Percentiles rank a stretch among this genome's conserved stretches.
Conservation (phyloP, 2,329 filamentous ascomycete genomes). For the Polychaeton citri region DNA sequence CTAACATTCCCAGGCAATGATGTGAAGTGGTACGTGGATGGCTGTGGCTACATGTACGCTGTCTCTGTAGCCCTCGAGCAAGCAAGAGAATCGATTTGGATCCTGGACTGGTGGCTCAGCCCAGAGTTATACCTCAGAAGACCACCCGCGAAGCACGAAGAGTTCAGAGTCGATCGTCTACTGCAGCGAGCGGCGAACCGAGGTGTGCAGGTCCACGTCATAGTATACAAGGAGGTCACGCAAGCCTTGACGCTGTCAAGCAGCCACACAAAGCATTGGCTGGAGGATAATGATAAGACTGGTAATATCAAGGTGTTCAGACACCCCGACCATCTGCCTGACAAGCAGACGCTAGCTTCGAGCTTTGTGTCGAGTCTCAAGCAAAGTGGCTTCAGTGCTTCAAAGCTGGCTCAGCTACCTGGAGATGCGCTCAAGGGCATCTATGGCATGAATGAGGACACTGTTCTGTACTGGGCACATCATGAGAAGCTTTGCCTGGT, state of each 20-base stretch:
- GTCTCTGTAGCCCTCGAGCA: constrained; percentile 67
- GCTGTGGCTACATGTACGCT: constrained; percentile 73
- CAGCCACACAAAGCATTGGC: constrained; percentile 63
- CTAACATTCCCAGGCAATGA: constrained; percentile 32
- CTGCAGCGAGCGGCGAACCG: constrained; percentile 69
- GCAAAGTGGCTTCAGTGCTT: constrained; percentile 41
- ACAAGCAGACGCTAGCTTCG: constrained; percentile 52
- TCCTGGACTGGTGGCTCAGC: constrained; percentile 65
- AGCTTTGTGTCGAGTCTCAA: constrained; percentile 43
- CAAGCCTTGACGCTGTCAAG: constrained; percentile 42
- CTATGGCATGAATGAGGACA: constrained; percentile 69
- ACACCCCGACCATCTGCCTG: constrained; percentile 77
- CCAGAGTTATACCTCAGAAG: constrained; percentile 79
- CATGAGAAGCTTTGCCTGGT: constrained; percentile 83
- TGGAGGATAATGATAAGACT: constrained; percentile 58
- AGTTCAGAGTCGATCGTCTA: constrained; percentile 74
- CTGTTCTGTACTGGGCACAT: constrained; percentile 83
- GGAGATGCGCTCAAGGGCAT: constrained; percentile 61
- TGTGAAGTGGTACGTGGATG: constrained; percentile 84
- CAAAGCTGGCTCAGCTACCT: constrained; percentile 50
- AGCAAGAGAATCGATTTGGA: constrained; percentile 67
- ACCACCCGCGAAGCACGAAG: constrained; percentile 66
- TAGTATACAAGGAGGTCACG: constrained; percentile 75
- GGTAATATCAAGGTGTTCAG: constrained; percentile 80
- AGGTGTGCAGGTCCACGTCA: constrained; percentile 71